phyloP scores from a whole-genome alignment of 2,329 filamentous ascomycete genomes.

The Mollisiaceae sp. region DNA sequence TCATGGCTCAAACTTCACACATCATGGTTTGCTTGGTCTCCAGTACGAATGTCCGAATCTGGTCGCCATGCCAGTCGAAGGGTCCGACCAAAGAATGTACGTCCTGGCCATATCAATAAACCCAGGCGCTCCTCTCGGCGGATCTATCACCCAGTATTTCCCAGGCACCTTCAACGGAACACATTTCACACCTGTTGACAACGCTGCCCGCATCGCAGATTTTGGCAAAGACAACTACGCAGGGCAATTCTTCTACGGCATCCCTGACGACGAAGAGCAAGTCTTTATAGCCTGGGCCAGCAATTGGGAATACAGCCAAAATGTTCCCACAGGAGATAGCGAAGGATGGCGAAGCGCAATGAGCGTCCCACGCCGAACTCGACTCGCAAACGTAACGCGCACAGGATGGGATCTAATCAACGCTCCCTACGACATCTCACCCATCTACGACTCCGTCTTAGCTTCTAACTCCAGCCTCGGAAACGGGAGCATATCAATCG shows the following conservation, averaged over 20 bases:
- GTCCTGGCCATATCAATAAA: constrained; percentile 60
- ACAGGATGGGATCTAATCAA: constrained; percentile 58
- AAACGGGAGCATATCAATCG: constrained; percentile 54
- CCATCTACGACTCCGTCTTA: constrained; percentile 53
- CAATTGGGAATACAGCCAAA: constrained; percentile 63
- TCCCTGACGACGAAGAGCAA: constrained; percentile 42
- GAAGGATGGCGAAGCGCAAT: constrained; percentile 60
- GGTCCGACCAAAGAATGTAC: constrained; percentile 41
- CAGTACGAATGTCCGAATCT: constrained; percentile 65
- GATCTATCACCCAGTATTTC: constrained; percentile 61
- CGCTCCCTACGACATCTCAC: constrained; percentile 53
- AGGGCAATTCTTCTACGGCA: constrained; percentile 59
- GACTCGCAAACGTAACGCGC: constrained; percentile 56
- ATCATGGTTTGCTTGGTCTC: constrained; percentile 51
- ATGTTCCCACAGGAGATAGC: constrained; percentile 56
- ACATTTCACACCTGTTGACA: constrained; percentile 56
- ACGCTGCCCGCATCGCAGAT: constrained; percentile 49
- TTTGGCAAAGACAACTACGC: constrained; percentile 61
- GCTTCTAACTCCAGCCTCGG: constrained; percentile 50
- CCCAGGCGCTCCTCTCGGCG: constrained; percentile 61
- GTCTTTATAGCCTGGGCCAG: constrained; percentile 58
- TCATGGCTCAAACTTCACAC: constrained; percentile 62
- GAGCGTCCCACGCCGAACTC: constrained; percentile 58
- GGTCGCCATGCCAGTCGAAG: constrained; percentile 57
- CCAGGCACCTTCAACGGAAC: constrained; percentile 68